Evolutionary conservation across 1,284 basidiomycete species (phyloP), one percentile per base, ranked within the genome.

Genomic region (Ceratobasidium sp.): DNA sequence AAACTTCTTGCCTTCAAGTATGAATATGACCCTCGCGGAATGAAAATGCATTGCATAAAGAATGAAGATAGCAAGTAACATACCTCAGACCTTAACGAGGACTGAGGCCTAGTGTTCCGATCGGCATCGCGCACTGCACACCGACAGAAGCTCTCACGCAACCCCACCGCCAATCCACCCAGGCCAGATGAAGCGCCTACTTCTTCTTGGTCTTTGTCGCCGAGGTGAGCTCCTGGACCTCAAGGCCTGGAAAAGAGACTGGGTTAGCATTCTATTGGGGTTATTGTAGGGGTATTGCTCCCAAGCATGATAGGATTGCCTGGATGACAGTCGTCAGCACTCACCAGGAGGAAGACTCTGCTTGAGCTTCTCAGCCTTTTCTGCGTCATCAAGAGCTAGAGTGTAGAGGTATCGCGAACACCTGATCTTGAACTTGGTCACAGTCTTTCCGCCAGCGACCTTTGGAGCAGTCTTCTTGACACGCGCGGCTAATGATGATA

Each of bases 361-460:
- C 89, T 94, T 93, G 83, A 99, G 92, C 90, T 99, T 99, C 86
- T 98, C 96, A 66, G 98, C 98, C 91, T 99, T 99, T 87, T 98
- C 96, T 83, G 94, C 91, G 88, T 99, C 98, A 85, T 97, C 93
- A 84, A 99, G 88, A 81, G 93, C 92, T 82, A 99, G 92, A 44
- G 98, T 99, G 93, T 99, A 99, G 81, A 99, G 94, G 89, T 97
- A 98, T 84, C 94, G 91, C 80, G 95, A 94, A 89, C 97, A 98
- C 86, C 97, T 92, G 85, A 99, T 92, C 91, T 99, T 99, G 93
- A 99, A 99, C 89, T 99, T 99, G 86, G 95, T 97, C 87, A 93
- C 90, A 81, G 89, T 89, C 88, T 94, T 95, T 84, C 89, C 92
- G 79, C 90, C 90, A 79, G 90, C 86, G 78, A 88, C 88, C 86